Base-by-base conservation (phyloP, 805 yeast species). In the Brettanomyces custersianus region DNA sequence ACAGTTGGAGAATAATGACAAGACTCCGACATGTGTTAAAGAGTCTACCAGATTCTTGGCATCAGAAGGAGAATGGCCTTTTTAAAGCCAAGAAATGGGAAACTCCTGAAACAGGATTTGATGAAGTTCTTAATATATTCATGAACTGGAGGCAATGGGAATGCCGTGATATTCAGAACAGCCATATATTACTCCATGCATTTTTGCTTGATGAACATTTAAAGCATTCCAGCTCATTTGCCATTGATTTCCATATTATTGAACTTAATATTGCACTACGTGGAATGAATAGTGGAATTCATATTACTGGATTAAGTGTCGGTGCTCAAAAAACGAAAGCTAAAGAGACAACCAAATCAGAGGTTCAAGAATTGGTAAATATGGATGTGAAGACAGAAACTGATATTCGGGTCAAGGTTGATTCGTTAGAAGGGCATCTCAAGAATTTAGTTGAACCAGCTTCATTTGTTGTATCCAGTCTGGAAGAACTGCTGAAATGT, bases 111-210 rank as follows among this genome's bases (percentile, higher is more conserved):
- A 60, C 66, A 41, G 87, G 87, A 0, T 63, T 66, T 40, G 60
- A 63, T 7, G 67, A 67, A 12, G 82, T 84, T 2, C 54, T 74
- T 18, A 59, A 66, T 3, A 65, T 77, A 1, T 86, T 87, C 47
- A 64, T 77, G 0, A 63, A 68, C 11, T 92, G 97, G 96, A 73
- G 96, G 63, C 75, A 77, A 40, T 88, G 97, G 96, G 98, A 90
- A 47, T 79, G 82, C 30, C 66, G 76, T 22, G 73, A 74, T 46
- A 69, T 77, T 17, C 68, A 69, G n/a, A 61, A 70, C 26, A 69
- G 77, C 35, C 72, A 65, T 37, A 63, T 82, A 18, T 75, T 81
- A 46, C 55, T 57, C 22, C 62, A 60, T 42, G 66, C 74, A 3
- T 80, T 80, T 47, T 51, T 51, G n/a, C 48, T 48, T 6, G 47